phyloP scores from a whole-genome alignment of 169 alveolate genomes.

The Hammondia hammondi region DNA sequence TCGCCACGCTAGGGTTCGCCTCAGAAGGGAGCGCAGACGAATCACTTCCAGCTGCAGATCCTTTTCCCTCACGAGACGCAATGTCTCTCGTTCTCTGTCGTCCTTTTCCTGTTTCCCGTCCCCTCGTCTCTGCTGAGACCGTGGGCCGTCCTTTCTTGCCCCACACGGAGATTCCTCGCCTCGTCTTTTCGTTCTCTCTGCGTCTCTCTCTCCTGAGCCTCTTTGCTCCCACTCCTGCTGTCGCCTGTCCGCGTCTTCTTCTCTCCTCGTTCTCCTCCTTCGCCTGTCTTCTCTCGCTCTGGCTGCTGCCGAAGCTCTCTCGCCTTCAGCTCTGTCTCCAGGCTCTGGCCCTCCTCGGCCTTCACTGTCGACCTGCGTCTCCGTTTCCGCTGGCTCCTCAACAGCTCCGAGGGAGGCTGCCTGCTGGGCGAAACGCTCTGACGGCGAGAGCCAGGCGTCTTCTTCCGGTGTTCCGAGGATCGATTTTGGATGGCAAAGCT shows the following conservation, averaged over 20 bases:
- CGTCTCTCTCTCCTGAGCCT: not conserved
- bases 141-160: not conserved
- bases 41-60: conserved; percentile 19
- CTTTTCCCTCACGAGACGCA: not conserved
- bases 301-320: not conserved
- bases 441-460: not conserved
- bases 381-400: not conserved
- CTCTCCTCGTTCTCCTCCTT: no score
- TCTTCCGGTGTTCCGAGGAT: not conserved
- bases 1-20: not conserved
- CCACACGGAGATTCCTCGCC: not conserved
- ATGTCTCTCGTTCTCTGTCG: not conserved
- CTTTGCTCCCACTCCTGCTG: not conserved
- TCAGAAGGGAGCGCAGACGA: not conserved
- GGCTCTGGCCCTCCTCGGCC: not conserved
- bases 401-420: not conserved
- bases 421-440: not conserved
- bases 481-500: not conserved
- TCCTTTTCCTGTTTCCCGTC: not conserved
- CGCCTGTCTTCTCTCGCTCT: no score
- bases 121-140: not conserved
- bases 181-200: not conserved
- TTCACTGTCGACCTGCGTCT: not conserved
- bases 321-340: not conserved
- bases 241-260: not conserved